Percentiles rank a stretch among this genome's conserved stretches.
phyloP scores from a whole-genome alignment of 495 filamentous ascomycete species.

The Penicillium salamii region DNA sequence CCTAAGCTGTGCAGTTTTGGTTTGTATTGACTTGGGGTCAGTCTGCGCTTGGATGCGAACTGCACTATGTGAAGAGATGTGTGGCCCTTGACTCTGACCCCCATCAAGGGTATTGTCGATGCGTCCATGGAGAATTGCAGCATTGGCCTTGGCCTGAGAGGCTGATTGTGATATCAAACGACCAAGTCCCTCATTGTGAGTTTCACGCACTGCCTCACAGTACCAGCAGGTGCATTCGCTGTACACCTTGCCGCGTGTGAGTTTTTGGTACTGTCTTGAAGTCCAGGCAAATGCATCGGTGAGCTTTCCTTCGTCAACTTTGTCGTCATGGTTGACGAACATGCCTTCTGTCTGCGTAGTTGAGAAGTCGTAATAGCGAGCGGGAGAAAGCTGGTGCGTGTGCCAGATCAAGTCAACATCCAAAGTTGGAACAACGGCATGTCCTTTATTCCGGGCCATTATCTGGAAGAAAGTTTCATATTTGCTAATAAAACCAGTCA shows the following conservation, averaged over 20 bases:
- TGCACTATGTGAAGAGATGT: conserved; percentile 1
- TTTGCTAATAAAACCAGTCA: conserved; percentile 63
- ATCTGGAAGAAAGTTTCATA: conserved; percentile 69
- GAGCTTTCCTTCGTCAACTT: conserved; percentile 64
- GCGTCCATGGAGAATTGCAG: background rate
- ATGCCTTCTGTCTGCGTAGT: conserved; percentile 8
- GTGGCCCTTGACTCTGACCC: background rate
- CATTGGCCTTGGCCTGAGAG: background rate
- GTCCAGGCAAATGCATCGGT: conserved; percentile 72
- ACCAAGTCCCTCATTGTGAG: background rate
- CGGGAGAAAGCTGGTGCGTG: conserved; percentile 62
- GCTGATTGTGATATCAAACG: background rate
- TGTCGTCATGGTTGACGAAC: conserved; percentile 88
- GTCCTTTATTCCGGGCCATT: conserved; percentile 51
- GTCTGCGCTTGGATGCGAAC: background rate
- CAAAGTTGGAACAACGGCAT: conserved; percentile 73
- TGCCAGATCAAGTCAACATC: conserved; percentile 88
- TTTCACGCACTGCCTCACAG: conserved; percentile 59
- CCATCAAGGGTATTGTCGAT: background rate
- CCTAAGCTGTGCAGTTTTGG: background rate
- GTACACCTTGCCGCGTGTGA: conserved; percentile 61
- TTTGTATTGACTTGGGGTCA: background rate
- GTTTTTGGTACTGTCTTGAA: conserved; percentile 61
- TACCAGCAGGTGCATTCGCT: conserved; percentile 89
- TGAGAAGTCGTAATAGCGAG: conserved; percentile 59